Evolutionary conservation across 176 grass and related monocot genomes (phyloP), one percentile per base, ranked within the genome.

Genomic region (Oryza longistaminata): DNA sequence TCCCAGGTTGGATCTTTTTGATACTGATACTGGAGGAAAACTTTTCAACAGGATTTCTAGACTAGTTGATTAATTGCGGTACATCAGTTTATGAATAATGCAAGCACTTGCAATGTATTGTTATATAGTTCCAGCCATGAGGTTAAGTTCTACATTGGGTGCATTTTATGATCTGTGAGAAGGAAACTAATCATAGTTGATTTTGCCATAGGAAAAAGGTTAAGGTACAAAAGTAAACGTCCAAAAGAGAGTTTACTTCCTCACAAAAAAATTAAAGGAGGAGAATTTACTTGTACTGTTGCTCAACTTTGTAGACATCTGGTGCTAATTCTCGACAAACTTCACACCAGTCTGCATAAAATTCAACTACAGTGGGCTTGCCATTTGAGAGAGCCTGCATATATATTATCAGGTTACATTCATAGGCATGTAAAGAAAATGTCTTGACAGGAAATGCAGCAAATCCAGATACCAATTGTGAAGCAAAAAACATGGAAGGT

Each of bases 301-400:
- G 71, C 72, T 99, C 90, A 45, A 99, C 79, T 79, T 94, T 88
- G 76, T 89, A 99, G 75, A 99, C 71, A 79, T 94, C 86, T 44
- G 91, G 90, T 75, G 93, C 90, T 88, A 94, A 91, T 40, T 99
- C 96, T 25, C 93, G 84, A 83, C 93, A 99, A 70, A 99, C 93
- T 90, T 99, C 96, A 80, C 96, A 99, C 93, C 96, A 99, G 87
- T 96, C 96, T 1, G 93, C 93, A 70, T 99, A 99, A 89, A 99
- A 99, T 52, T 96, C 93, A 2, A 99, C 85, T 68, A 99, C 96
- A 73, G 93, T 99, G 66, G 96, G 96, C 26, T 82, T 99, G 62
- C 90, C 97, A 85, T 99, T 99, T 88, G 77, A 70, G 68, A 99
- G 93, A 89, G 97, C 93, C 97, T 96, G 85, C 6, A 77, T 21